A percentile compares a stretch with the other conserved stretches of the same genome.
phyloP scores from a whole-genome alignment of 2,329 filamentous ascomycete species.

The Aspergillus sp. region DNA sequence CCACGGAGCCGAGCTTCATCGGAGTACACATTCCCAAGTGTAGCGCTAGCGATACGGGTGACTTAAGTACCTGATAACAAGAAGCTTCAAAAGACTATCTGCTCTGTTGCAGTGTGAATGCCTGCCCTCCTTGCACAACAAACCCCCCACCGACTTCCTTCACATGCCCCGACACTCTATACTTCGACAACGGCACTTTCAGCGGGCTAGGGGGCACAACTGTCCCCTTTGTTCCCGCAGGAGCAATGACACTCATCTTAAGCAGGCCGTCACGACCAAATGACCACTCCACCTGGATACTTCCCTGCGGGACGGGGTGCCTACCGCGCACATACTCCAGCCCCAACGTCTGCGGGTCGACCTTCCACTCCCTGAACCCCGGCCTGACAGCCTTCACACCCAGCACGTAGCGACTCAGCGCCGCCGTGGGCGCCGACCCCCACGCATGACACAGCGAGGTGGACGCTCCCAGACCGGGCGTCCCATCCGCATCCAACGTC shows the following conservation, averaged over 20 bases:
- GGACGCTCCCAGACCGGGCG: constrained; percentile 12
- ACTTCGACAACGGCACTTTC: not conserved
- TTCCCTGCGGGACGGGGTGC: constrained; percentile 4
- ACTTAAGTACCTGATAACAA: too few relatives aligned
- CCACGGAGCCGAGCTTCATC: too few relatives aligned
- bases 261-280: constrained; percentile 1
- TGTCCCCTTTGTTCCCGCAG: constrained; percentile 6
- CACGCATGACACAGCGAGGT: constrained; percentile 37
- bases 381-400: constrained; percentile 19
- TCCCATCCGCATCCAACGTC: constrained; percentile 4
- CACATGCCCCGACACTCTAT: too few relatives aligned
- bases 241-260: constrained; percentile 5
- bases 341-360: constrained; percentile 18
- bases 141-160: too few relatives aligned
- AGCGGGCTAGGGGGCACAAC: constrained; percentile 3
- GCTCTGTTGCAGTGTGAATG: too few relatives aligned
- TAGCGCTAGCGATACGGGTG: too few relatives aligned
- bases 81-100: too few relatives aligned
- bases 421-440: constrained; percentile 32
- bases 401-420: constrained; percentile 29
- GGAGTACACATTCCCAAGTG: too few relatives aligned
- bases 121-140: too few relatives aligned
- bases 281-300: constrained; percentile 6
- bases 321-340: constrained; percentile 15
- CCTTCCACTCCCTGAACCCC: constrained; percentile 16